Evolutionary conservation across 495 filamentous ascomycete genomes (phyloP).

Genomic region (Oidiodendron maius): DNA sequence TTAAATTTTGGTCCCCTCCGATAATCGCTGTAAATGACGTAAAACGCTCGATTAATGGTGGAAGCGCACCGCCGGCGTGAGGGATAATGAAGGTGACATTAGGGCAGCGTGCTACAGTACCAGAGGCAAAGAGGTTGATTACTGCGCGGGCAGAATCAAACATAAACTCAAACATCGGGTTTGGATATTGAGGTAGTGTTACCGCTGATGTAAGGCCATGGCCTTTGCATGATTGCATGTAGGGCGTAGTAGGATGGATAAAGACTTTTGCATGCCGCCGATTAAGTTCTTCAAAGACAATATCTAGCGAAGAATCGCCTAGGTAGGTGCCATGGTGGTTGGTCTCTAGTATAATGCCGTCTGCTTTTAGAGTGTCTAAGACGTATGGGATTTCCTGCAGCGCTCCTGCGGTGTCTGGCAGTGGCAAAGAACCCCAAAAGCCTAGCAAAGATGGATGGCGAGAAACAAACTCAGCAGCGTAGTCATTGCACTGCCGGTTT

Average conservation of each 20-base stretch:
- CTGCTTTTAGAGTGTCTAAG: constrained; percentile 31
- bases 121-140: constrained; percentile 41
- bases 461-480: constrained; percentile 33
- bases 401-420: constrained; percentile 36
- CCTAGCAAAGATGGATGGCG: constrained; percentile 33
- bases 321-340: constrained; percentile 47
- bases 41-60: constrained; percentile 38
- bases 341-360: constrained; percentile 43
- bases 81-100: constrained; percentile 40
- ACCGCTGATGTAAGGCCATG: background rate
- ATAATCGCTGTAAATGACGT: constrained; percentile 25
- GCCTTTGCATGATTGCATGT: constrained; percentile 5
- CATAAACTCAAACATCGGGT: constrained; percentile 50
- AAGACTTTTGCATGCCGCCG: constrained; percentile 34
- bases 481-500: constrained; percentile 31
- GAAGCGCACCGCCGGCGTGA: constrained; percentile 44
- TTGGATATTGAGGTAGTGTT: constrained; percentile 28
- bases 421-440: constrained; percentile 43
- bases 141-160: constrained; percentile 48
- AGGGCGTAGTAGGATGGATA: constrained; percentile 47
- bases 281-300: constrained; percentile 33
- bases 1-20: too few species aligned
- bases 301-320: constrained; percentile 36
- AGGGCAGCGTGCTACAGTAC: constrained; percentile 35
- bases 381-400: constrained; percentile 38